phyloP scores from a whole-genome alignment of 495 filamentous ascomycete genomes.

The Lentithecium fluviatile region DNA sequence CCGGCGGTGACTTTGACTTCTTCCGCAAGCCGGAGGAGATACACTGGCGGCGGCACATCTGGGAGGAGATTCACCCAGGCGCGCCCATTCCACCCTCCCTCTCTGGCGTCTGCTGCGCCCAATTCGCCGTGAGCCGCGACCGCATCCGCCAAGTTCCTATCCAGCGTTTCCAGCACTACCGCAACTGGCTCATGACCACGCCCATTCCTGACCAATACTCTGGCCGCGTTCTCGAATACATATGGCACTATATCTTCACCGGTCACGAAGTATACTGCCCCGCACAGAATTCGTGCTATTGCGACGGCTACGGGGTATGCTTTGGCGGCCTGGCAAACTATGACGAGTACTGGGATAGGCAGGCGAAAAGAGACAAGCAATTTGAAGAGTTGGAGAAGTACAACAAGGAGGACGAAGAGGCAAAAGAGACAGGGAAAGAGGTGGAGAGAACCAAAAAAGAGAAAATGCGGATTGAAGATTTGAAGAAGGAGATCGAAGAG shows the following conservation, averaged over 20 bases:
- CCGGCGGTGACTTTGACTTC: slow-evolving; percentile 33
- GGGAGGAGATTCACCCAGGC: slow-evolving; percentile 36
- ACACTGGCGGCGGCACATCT: slow-evolving; percentile 29
- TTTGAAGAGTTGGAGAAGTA: slow-evolving; percentile 25
- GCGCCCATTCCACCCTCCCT: slow-evolving; percentile 32
- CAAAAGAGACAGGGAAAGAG: slow-evolving; percentile 11
- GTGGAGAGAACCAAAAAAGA: slow-evolving; percentile 8
- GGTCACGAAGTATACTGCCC: slow-evolving; percentile 56
- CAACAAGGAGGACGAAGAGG: slow-evolving; percentile 19
- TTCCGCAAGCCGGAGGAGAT: slow-evolving; percentile 36
- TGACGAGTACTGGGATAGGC: slow-evolving; percentile 41
- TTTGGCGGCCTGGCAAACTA: slow-evolving; percentile 60
- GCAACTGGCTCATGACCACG: slow-evolving; percentile 64
- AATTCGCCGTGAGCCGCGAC: slow-evolving; percentile 51
- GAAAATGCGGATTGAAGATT: slow-evolving; percentile 24
- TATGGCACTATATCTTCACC: slow-evolving; percentile 66
- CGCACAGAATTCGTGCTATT: slow-evolving; percentile 64
- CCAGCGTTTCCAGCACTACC: slow-evolving; percentile 60
- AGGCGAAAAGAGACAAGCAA: slow-evolving; percentile 26
- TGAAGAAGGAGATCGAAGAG: slow-evolving; percentile 23
- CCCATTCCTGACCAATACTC: slow-evolving; percentile 60
- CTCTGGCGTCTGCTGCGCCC: slow-evolving; percentile 53
- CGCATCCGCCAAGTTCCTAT: slow-evolving; percentile 52
- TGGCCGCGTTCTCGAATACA: slow-evolving; percentile 68
- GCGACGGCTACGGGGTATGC: slow-evolving; percentile 69